A percentile compares a stretch with the other conserved stretches of the same genome.
These are phyloP conservation scores for Xylariaceae sp. DNA, from an alignment of 2,329 filamentous ascomycete species.

Conservation along the genomic window DNA sequence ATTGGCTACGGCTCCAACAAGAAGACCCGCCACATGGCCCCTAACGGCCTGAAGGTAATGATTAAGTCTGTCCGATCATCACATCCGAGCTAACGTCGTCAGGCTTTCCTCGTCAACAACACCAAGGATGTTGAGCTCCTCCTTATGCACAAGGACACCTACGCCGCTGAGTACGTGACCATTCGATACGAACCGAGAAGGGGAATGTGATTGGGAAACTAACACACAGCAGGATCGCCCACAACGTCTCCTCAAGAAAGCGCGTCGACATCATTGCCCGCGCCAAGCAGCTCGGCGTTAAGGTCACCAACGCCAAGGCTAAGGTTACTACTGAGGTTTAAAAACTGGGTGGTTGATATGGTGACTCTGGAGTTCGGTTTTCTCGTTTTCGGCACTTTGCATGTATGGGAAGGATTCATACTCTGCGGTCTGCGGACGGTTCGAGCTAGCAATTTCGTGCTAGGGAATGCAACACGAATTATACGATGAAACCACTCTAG, in stretches of 20 bases:
- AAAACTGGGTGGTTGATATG: slow-evolving; percentile 32
- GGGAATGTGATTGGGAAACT: slow-evolving; percentile 26
- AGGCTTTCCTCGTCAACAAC: slow-evolving; percentile 97
- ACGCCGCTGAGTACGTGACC: slow-evolving; percentile 86
- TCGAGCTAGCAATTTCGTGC: slow-evolving; percentile 34
- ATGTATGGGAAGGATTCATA: slow-evolving; percentile 35
- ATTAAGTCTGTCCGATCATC: neutral
- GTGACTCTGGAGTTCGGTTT: slow-evolving; percentile 32
- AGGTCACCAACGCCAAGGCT: slow-evolving; percentile 99
- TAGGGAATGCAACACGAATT: slow-evolving; percentile 34
- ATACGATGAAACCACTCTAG: slow-evolving; percentile 27
- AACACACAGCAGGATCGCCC: slow-evolving; percentile 72
- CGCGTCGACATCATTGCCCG: slow-evolving; percentile 95
- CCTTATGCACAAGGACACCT: slow-evolving; percentile 99
- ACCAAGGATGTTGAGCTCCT: slow-evolving; percentile 91
- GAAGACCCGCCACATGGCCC: slow-evolving; percentile 98
- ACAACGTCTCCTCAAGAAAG: slow-evolving; percentile 98
- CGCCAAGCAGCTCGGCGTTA: slow-evolving; percentile 97
- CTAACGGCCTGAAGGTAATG: slow-evolving; percentile 83
- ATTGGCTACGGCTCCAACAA: slow-evolving; percentile 99
- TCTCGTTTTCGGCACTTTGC: slow-evolving; percentile 34
- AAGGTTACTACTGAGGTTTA: slow-evolving; percentile 94
- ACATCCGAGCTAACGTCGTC: slow-evolving; percentile 5
- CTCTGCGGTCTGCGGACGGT: slow-evolving; percentile 34
- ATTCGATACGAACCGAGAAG: neutral